Evolutionary conservation across 2,329 filamentous ascomycete species (phyloP).

Genomic region (Colletotrichum filicis): DNA sequence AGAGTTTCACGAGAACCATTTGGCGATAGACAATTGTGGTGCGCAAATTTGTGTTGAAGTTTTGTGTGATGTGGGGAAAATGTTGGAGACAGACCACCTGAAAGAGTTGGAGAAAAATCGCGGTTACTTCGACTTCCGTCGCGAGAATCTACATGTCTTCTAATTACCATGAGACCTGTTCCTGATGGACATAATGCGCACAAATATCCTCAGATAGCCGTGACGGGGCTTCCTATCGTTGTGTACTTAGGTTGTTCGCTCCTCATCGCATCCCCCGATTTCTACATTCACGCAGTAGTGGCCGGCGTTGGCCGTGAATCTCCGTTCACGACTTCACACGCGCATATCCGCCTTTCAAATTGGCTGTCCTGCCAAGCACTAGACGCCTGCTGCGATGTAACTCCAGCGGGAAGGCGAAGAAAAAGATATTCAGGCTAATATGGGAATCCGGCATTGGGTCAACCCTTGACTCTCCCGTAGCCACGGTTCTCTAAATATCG

Average conservation of each 20-base stretch:
- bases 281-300: not conserved
- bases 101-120: not conserved
- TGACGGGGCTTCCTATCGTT: not conserved
- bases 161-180: too few species aligned
- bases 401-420: not conserved
- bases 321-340: not conserved
- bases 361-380: not conserved
- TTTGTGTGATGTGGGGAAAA: not conserved
- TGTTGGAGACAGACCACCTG: not conserved
- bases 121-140: not conserved
- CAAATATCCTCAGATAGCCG: too few species aligned
- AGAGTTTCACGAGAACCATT: not conserved
- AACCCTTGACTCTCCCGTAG: not conserved
- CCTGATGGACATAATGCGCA: too few species aligned
- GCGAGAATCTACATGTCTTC: too few species aligned
- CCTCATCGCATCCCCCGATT: not conserved
- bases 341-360: not conserved
- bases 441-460: not conserved
- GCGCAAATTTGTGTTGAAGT: not conserved
- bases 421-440: slow-evolving; percentile 6
- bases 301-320: not conserved
- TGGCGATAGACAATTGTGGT: not conserved
- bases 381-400: not conserved
- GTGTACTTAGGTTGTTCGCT: not conserved
- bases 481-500: not conserved